A percentile compares a stretch with the other conserved stretches of the same genome.
These are phyloP conservation scores for Allium cepa DNA, from an alignment of 106 monocot species.

Conservation along the genomic window DNA sequence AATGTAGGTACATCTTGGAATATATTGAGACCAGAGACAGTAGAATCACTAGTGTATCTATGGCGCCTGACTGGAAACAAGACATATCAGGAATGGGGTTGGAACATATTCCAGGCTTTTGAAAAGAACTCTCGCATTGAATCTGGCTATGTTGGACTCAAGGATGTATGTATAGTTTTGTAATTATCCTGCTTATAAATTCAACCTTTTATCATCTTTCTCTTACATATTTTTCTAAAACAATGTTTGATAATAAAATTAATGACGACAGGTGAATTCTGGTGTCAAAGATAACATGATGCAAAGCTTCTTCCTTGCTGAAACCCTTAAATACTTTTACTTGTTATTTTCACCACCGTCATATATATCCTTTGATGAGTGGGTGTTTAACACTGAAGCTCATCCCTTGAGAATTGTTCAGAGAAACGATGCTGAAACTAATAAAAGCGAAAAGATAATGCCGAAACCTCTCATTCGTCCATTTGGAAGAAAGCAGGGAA, in stretches of 20 bases:
- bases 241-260: background rate
- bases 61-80: conserved; percentile 90
- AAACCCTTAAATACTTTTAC: conserved; percentile 95
- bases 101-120: conserved; percentile 99
- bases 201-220: background rate
- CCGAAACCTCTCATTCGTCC: conserved; percentile 15
- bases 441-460: conserved; percentile 13
- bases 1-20: conserved; percentile 96
- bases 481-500: conserved; percentile 43
- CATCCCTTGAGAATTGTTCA: conserved; percentile 79
- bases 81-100: conserved; percentile 97
- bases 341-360: conserved; percentile 92
- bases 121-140: conserved; percentile 91
- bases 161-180: conserved; percentile 56
- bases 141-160: conserved; percentile 90
- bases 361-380: conserved; percentile 88
- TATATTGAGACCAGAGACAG: conserved; percentile 92
- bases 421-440: conserved; percentile 12
- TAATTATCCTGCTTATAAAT: background rate
- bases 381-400: conserved; percentile 99
- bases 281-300: conserved; percentile 91
- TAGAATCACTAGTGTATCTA: conserved; percentile 84
- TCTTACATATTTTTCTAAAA: background rate
- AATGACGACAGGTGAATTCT: conserved; percentile 51
- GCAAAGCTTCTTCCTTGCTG: conserved; percentile 96